Base-by-base conservation (phyloP, 208 protist genomes). In the Tetramitus jugosus region DNA sequence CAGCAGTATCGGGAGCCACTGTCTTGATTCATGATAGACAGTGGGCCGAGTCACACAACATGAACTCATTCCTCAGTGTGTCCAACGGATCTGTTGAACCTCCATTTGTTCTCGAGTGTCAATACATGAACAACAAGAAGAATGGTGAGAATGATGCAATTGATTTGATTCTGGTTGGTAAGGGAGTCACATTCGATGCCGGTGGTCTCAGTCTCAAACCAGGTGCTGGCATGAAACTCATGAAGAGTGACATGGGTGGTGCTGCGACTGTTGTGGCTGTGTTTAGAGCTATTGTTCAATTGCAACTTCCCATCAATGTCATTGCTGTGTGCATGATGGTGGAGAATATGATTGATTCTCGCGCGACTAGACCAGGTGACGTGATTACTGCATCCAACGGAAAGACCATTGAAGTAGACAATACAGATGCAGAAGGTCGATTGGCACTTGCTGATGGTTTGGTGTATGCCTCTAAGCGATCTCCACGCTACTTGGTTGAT, bases 171-270 rank as follows among this genome's bases (percentile, higher is more conserved):
- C n/a, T n/a, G n/a, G n/a, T 93, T 83, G n/a, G n/a, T n/a, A n/a
- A n/a, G n/a, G n/a, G n/a, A n/a, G n/a, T n/a, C n/a, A n/a, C n/a
- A n/a, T n/a, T n/a, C n/a, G 91, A 94, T 80, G 90, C 87, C 71
- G 91, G 91, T 83, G 91, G 91, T 82, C 80, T 94, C 14, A 80
- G 85, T 2, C 78, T 94, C 1, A 94, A 94, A 84, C 81, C 86
- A 8, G 75, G 84, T 7, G 76, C 61, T 33, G 77, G 84, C 76
- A 94, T 94, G 91, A 82, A 80, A 46, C 85, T 84, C 64, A 94
- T 94, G 91, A 94, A 93, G 81, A 84, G 80, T 26, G 91, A 94
- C 77, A 93, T 93, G 90, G 90, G 87, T 39, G 90, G 91, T 45
- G 82, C 89, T 17, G 14, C 23, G 26, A 23, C 61, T 29, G 61